phyloP scores from a whole-genome alignment of 192 early-diverging fungal genomes.

The Helicostylum pulchrum region DNA sequence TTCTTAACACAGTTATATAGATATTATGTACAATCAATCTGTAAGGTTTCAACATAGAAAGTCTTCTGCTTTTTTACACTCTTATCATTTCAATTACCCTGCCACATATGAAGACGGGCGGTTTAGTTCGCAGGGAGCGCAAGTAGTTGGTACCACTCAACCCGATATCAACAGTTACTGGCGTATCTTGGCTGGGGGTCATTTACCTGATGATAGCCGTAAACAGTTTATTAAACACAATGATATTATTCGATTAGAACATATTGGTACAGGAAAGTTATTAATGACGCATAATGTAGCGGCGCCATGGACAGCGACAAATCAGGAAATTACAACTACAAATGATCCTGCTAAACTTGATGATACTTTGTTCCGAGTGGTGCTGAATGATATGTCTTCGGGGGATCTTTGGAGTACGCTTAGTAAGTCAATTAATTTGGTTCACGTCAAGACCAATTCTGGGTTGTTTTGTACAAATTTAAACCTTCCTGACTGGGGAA shows the following conservation, averaged over 20 bases:
- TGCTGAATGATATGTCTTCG: constrained; percentile 51
- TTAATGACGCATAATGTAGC: constrained; percentile 68
- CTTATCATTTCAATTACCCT: constrained; percentile 75
- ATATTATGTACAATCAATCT: constrained; percentile 77
- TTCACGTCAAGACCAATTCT: constrained; percentile 78
- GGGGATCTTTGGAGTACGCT: constrained; percentile 52
- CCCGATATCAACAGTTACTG: constrained; percentile 75
- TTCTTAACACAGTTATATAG: constrained; percentile 30
- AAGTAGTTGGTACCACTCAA: constrained; percentile 84
- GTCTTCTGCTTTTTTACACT: constrained; percentile 76
- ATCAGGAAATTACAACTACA: constrained; percentile 62
- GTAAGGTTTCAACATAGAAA: constrained; percentile 79
- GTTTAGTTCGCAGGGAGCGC: constrained; percentile 85
- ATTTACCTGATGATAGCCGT: constrained; percentile 26
- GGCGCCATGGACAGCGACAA: constrained; percentile 58
- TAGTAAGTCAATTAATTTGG: constrained; percentile 64
- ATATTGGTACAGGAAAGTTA: constrained; percentile 54
- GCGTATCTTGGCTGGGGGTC: constrained; percentile 40
- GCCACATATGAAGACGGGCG: constrained; percentile 89
- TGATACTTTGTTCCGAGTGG: constrained; percentile 58
- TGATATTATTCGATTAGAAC: constrained; percentile 76
- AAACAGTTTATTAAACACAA: constrained; percentile 56
- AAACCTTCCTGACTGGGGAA: constrained; percentile 85
- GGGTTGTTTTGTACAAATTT: constrained; percentile 69
- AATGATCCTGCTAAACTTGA: constrained; percentile 53